Evolutionary conservation across 116 monocot genomes (phyloP), one percentile per base, ranked within the genome.

Genomic region (Posidonia oceanica): DNA sequence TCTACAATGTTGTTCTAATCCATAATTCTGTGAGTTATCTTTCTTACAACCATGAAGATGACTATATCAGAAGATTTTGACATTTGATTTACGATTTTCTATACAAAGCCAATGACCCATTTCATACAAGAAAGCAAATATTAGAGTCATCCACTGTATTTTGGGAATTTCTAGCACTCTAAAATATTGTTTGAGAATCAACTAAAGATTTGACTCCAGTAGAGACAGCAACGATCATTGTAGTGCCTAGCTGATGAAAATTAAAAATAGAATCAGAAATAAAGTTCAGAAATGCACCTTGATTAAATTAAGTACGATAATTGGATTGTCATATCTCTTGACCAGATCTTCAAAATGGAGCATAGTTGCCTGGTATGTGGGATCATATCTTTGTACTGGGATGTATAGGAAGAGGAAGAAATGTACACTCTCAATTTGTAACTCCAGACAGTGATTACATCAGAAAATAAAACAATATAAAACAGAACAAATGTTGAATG

Each of bases 331-430:
- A 76, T 98, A 98, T 93, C 98, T 80, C 67, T 69, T 84, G 39
- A 76, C 81, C 68, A 98, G 73, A 77, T 98, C 98, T 66, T 93
- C 90, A 77, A 98, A 98, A 85, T 98, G 98, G 55, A 88, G 64
- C 72, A 86, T 84, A 13, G 93, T 98, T 55, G 98, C 86, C 62
- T 98, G 78, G 65, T 98, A 98, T 63, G 93, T 98, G 53, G 98
- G 98, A 83, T 98, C 98, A 78, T 93, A 93, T 86, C 98, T 90
- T 72, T 98, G 98, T 22, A 98, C 98, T 98, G 83, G 54, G 76
- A 22, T 42, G 41, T 64, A 72, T 39, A 18, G 64, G 72, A 75
- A 82, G 72, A 69, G 5, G 48, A 59, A 61, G 1, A 63, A 57
- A 29, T 48, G 4, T 44, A 39, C 10, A 16, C 22, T 42, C 21